phyloP scores from a whole-genome alignment of 331 rosid species.

The Quercus tomentella region DNA sequence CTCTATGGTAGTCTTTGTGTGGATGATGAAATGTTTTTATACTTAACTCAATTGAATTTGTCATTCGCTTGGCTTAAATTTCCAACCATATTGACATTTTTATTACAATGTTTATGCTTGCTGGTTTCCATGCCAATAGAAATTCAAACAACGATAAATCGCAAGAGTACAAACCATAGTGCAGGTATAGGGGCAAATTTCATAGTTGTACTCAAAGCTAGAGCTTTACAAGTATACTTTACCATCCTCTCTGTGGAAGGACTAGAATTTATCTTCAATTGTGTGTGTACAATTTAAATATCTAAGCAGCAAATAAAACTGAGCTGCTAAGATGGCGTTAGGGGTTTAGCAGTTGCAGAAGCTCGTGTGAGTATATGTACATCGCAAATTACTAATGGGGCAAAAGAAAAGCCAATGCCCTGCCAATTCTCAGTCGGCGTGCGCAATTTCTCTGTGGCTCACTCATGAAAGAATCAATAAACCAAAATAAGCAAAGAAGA shows the following conservation, averaged over 20 bases:
- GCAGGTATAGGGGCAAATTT: too few species aligned
- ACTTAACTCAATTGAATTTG: not conserved
- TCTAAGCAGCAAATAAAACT: not conserved
- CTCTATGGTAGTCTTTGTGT: not conserved
- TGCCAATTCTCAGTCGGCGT: too few species aligned
- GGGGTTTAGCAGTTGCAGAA: not conserved
- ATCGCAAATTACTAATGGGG: too few species aligned
- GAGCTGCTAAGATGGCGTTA: not conserved
- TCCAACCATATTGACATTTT: not conserved
- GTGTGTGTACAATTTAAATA: not conserved
- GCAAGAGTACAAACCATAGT: too few species aligned
- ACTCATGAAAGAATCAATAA: too few species aligned
- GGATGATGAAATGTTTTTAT: not conserved
- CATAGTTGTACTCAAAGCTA: too few species aligned
- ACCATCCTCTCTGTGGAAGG: too few species aligned
- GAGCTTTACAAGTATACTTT: too few species aligned
- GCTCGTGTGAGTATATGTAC: not conserved
- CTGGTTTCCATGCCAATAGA: conserved; percentile 9
- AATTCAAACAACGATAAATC: not conserved
- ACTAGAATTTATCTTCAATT: not conserved
- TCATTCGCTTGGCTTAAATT: not conserved
- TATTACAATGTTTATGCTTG: not conserved
- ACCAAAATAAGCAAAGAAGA: too few species aligned
- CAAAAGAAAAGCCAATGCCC: too few species aligned
- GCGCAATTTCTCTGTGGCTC: too few species aligned